These are phyloP conservation scores for Stylosanthes scabra DNA, from an alignment of 331 rosid species.

Conservation along the genomic window DNA sequence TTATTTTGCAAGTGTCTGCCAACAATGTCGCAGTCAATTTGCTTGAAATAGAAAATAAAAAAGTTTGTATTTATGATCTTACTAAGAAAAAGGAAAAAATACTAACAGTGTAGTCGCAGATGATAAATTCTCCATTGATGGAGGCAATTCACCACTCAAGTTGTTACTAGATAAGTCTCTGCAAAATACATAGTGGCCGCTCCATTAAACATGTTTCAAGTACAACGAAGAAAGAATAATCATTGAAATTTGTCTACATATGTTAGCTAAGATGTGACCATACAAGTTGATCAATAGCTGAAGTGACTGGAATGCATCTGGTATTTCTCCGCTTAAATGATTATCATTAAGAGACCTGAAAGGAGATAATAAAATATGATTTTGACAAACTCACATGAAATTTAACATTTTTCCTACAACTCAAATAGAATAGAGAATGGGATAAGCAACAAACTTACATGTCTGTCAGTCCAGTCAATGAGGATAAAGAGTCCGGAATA, in stretches of 20 bases:
- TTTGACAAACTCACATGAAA: slow-evolving; percentile 22
- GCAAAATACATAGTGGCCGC: slow-evolving; percentile 37
- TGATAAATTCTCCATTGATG: slow-evolving; percentile 64
- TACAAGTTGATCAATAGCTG: slow-evolving; percentile 85
- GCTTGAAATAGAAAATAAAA: slow-evolving; percentile 16
- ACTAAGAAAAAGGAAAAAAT: slow-evolving; percentile 37
- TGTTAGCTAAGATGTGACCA: slow-evolving; percentile 46
- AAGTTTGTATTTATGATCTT: slow-evolving; percentile 29
- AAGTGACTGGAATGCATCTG: slow-evolving; percentile 77
- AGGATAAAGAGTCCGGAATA: slow-evolving; percentile 76
- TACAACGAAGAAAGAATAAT: slow-evolving; percentile 34
- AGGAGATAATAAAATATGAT: slow-evolving; percentile 38
- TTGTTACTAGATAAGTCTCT: slow-evolving; percentile 90
- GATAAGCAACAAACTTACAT: slow-evolving; percentile 63
- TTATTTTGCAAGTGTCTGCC: slow-evolving; percentile 89
- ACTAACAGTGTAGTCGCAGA: slow-evolving; percentile 88
- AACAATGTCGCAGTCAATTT: slow-evolving; percentile 47
- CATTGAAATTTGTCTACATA: slow-evolving; percentile 10
- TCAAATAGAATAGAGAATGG: slow-evolving; percentile 23
- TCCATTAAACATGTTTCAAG: slow-evolving; percentile 34
- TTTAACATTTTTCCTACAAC: slow-evolving; percentile 12
- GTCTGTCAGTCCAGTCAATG: slow-evolving; percentile 68
- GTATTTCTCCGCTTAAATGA: slow-evolving; percentile 78
- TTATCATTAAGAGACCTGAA: slow-evolving; percentile 92
- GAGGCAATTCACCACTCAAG: slow-evolving; percentile 88